Conservation (phyloP, 441 rosid genomes). For the Croton setiger region DNA sequence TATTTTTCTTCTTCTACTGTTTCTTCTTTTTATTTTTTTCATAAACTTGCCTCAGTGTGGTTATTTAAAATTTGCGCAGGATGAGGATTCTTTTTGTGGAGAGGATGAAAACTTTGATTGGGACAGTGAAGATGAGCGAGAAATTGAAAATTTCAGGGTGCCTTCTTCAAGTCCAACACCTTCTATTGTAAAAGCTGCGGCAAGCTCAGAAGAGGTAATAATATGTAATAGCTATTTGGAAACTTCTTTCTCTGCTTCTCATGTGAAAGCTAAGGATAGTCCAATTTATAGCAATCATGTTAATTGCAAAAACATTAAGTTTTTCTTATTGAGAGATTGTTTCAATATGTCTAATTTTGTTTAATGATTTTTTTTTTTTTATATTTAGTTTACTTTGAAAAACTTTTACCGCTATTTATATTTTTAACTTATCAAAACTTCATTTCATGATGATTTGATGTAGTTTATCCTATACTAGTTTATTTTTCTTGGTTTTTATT, state of each 20-base stretch:
- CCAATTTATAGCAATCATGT: too few relatives aligned
- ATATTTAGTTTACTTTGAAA: too few relatives aligned
- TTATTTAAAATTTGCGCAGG: slow-evolving; percentile 31
- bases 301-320: too few relatives aligned
- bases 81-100: slow-evolving; percentile 31
- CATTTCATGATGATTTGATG: neutral
- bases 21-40: neutral
- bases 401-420: neutral
- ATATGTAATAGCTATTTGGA: too few relatives aligned
- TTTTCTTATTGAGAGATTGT: neutral
- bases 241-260: too few relatives aligned
- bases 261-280: too few relatives aligned
- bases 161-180: slow-evolving; percentile 28
- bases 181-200: slow-evolving; percentile 31
- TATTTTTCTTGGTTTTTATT: neutral
- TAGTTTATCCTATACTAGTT: neutral
- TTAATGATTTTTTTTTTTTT: too few relatives aligned
- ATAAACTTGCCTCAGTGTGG: neutral
- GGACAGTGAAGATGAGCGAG: slow-evolving; percentile 67
- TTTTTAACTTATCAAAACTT: neutral
- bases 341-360: too few relatives aligned
- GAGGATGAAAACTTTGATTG: slow-evolving; percentile 43
- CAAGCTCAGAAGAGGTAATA: slow-evolving; percentile 36
- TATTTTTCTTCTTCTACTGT: too few relatives aligned
- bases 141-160: slow-evolving; percentile 36